Conservation (phyloP, 148 eudicot species). For the Linanthus parryae region DNA sequence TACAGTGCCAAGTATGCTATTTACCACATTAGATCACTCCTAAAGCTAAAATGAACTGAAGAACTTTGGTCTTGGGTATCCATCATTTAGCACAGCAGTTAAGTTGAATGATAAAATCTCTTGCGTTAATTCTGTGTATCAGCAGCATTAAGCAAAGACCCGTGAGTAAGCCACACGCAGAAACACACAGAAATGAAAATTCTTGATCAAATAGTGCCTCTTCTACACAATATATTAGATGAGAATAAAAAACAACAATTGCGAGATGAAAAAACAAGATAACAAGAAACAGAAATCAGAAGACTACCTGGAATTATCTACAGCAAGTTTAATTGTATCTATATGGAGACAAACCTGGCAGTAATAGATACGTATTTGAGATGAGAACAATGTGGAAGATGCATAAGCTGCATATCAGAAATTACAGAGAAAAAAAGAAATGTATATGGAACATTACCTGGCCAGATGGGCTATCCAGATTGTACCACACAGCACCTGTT, state of each 20-base stretch:
- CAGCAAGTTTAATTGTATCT: slow-evolving; percentile 47
- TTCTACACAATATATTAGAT: background rate
- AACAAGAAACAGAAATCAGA: background rate
- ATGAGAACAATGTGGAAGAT: background rate
- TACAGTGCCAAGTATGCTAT: too few species aligned
- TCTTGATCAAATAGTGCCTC: background rate
- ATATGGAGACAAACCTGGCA: slow-evolving; percentile 80
- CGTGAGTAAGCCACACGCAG: too few species aligned
- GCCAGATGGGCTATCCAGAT: slow-evolving; percentile 75
- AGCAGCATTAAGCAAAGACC: too few species aligned
- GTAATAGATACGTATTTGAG: slow-evolving; percentile 2
- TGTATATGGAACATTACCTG: slow-evolving; percentile 40
- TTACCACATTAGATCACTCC: too few species aligned
- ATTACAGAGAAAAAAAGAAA: background rate
- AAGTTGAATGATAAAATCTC: too few species aligned
- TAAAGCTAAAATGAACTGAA: too few species aligned
- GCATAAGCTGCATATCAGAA: background rate
- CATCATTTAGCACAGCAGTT: too few species aligned
- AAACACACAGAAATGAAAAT: too few species aligned
- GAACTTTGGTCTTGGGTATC: too few species aligned
- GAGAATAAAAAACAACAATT: slow-evolving; percentile 2
- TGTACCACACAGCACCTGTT: slow-evolving; percentile 72
- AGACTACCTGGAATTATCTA: slow-evolving; percentile 59
- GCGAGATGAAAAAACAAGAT: background rate
- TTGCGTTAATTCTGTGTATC: too few species aligned